Evolutionary conservation across 169 alveolate genomes (phyloP), one percentile per base, ranked within the genome.

Genomic region (Condylostoma magnum): DNA sequence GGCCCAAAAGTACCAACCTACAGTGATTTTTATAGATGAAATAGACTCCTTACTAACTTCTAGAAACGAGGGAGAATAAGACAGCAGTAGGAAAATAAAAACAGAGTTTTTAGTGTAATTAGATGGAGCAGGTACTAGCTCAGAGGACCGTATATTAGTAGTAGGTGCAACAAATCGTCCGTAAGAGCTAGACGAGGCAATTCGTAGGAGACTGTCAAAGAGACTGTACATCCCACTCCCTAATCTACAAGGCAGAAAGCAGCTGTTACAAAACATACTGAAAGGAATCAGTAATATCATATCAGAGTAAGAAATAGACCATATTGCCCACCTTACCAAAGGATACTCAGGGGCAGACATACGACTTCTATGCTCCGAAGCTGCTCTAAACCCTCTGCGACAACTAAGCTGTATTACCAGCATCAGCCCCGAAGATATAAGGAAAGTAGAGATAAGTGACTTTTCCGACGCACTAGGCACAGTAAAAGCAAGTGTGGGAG

Each of bases 271-370:
- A 28, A 72, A 55, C 18, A 30, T 85, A 25, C 47, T 81, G 0
- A 65, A 74, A 22, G 63, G 36, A 54, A 86, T 82, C 38, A 37
- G 66, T 27, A 66, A 79, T 34, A 18, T 47, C 25, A 73, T 83
- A 1, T 47, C 28, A 6, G 86, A 79, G 5, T 25, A 66, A 27
- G 90, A 79, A 30, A 50, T 87, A 25, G 67, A 75, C 2, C 67
- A 67, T 22, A 38, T 92, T 22, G 90, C 82, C 3, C 58, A 75
- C 36, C 46, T 75, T 31, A 87, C 95, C 0, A 85, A 89, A 76
- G 97, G 97, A 1, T 92, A 85, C 75, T 86, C 94, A 30, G 97
- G 97, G 0, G 91, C 93, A 65, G 97, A 92, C 72, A 73, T 92
- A 38, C 84, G 80, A 27, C 70, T 76, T 58, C 79, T 92, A 28